Percentiles rank a stretch among this genome's conserved stretches.
phyloP scores from a whole-genome alignment of 805 yeast genomes.

The Grigorovia transvaalensis region DNA sequence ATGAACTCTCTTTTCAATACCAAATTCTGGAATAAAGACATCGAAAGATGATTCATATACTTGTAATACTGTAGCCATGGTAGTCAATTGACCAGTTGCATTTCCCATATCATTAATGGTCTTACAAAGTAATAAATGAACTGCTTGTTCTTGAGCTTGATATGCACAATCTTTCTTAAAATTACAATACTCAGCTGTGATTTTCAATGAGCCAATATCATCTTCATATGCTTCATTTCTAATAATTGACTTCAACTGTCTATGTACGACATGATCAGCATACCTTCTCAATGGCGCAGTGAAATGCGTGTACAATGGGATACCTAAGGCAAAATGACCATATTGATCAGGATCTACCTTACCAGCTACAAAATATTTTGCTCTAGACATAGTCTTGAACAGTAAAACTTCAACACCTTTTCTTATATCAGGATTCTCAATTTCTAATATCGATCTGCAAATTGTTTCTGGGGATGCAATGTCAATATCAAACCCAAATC shows the following conservation, averaged over 20 bases:
- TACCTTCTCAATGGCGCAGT: constrained; percentile 88
- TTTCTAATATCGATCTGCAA: constrained; percentile 55
- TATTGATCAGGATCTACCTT: constrained; percentile 67
- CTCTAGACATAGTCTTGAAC: constrained; percentile 72
- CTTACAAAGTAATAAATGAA: constrained; percentile 76
- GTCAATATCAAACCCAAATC: constrained; percentile 60
- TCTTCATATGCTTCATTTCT: constrained; percentile 34
- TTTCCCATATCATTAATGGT: constrained; percentile 66
- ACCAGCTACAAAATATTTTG: constrained; percentile 84
- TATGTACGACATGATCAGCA: constrained; percentile 85
- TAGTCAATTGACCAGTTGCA: constrained; percentile 68
- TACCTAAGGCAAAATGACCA: constrained; percentile 70
- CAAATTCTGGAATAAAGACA: constrained; percentile 83
- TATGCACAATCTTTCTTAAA: constrained; percentile 92
- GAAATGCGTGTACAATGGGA: constrained; percentile 86
- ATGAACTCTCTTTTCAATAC: constrained; percentile 91
- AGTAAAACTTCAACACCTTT: constrained; percentile 70
- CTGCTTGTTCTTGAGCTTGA: constrained; percentile 88
- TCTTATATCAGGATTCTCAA: constrained; percentile 53
- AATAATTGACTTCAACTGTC: constrained; percentile 71
- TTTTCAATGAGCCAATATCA: constrained; percentile 61
- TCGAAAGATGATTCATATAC: constrained; percentile 96
- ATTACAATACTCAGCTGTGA: constrained; percentile 84
- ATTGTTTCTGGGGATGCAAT: constrained; percentile 62
- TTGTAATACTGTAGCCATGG: constrained; percentile 80